Percentiles rank a stretch among this genome's conserved stretches.
Evolutionary conservation across 768 basidiomycete genomes (phyloP).

Genomic region (Rhodotorula graminis): DNA sequence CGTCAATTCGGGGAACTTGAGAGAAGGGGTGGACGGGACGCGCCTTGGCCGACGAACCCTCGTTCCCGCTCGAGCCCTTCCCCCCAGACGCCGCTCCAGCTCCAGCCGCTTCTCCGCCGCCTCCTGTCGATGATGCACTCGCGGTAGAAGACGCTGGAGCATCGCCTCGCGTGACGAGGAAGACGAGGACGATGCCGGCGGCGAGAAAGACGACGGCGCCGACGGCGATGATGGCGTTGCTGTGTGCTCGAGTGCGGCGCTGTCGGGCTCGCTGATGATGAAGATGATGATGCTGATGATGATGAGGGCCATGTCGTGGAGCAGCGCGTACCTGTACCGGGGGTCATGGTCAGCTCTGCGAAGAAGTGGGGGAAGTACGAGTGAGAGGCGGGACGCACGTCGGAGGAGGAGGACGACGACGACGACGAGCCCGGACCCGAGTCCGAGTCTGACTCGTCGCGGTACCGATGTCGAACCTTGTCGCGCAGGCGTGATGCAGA

Average conservation of each 20-base stretch:
- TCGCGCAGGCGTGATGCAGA: not conserved
- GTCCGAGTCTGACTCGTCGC: not conserved
- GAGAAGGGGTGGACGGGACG: too few species aligned
- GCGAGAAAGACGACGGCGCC: not conserved
- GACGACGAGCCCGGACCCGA: not conserved
- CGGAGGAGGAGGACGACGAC: not conserved
- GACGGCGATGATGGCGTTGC: not conserved
- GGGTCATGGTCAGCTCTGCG: too few species aligned
- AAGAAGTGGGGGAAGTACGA: too few species aligned
- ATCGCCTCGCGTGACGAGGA: not conserved
- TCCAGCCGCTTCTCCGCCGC: not conserved
- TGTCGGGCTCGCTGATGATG: not conserved
- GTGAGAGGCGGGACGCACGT: not conserved
- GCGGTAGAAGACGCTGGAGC: not conserved
- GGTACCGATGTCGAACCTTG: not conserved
- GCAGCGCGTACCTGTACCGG: too few species aligned
- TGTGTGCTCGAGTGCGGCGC: not conserved
- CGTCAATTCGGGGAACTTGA: too few species aligned
- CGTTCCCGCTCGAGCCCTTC: too few species aligned
- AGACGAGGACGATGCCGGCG: not conserved
- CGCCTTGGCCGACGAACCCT: not conserved
- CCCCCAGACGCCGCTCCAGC: too few species aligned
- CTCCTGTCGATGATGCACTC: not conserved
- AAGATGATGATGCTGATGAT: too few species aligned
- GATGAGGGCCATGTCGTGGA: too few species aligned